phyloP scores from a whole-genome alignment of 495 filamentous ascomycete genomes.

The Tuber magnatum region DNA sequence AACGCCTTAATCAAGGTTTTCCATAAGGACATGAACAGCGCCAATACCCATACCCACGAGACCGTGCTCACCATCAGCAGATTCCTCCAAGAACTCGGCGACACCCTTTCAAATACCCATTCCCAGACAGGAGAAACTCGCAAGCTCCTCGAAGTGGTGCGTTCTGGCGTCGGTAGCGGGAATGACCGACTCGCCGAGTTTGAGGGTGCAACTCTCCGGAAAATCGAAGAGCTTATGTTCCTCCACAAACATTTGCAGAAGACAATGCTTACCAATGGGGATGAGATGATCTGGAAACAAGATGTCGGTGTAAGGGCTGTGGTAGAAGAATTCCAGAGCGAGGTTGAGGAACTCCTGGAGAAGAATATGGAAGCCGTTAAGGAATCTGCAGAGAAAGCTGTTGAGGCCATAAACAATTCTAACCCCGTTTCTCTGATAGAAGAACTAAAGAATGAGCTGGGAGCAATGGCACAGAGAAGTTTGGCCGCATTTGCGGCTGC shows the following conservation, averaged over 20 bases:
- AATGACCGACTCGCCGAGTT: constrained; percentile 39
- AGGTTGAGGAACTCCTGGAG: constrained; percentile 70
- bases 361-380: constrained; percentile 57
- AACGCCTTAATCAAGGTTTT: constrained; percentile 40
- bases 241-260: constrained; percentile 53
- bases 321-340: constrained; percentile 79
- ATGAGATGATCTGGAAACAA: constrained; percentile 38
- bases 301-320: constrained; percentile 63
- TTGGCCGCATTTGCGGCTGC: constrained; percentile 38
- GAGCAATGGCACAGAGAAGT: constrained; percentile 37
- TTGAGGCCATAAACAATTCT: constrained; percentile 44
- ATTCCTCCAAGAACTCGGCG: constrained; percentile 38
- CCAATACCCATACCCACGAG: constrained; percentile 37
- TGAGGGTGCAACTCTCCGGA: constrained; percentile 30
- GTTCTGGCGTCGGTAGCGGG: constrained; percentile 36
- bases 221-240: constrained; percentile 69
- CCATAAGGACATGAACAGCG: constrained; percentile 35
- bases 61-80: constrained; percentile 33
- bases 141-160: constrained; percentile 41
- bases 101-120: constrained; percentile 34
- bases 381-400: constrained; percentile 47
- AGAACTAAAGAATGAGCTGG: constrained; percentile 69
- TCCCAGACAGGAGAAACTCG: constrained; percentile 37
- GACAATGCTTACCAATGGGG: constrained; percentile 33
- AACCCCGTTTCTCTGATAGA: constrained; percentile 53